These are phyloP conservation scores for Neurospora crassa DNA, from an alignment of 2,329 filamentous ascomycete genomes.

Conservation along the genomic window DNA sequence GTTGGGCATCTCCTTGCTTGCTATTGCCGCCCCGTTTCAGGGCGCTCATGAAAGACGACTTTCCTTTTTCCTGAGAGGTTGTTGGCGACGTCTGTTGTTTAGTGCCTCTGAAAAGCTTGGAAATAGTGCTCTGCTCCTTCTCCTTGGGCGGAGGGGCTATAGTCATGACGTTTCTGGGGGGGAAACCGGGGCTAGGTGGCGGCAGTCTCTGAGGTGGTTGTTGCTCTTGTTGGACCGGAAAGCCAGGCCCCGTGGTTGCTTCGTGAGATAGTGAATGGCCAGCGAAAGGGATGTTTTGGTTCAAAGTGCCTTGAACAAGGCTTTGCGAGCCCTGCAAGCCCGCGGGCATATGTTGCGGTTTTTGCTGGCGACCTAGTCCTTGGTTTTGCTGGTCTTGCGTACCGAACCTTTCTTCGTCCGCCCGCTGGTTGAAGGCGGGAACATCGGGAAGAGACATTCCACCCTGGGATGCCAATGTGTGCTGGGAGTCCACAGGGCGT, in stretches of 20 bases:
- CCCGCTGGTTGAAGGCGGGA: background rate
- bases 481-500: background rate
- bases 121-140: conserved; percentile 20
- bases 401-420: background rate
- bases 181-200: background rate
- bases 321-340: background rate
- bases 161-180: conserved; percentile 6
- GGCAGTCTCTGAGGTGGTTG: background rate
- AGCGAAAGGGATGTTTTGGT: background rate
- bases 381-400: background rate
- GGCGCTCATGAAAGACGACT: conserved; percentile 14
- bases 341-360: background rate
- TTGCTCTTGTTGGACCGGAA: background rate
- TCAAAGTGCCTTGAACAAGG: background rate
- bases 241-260: background rate
- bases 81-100: conserved; percentile 5
- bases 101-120: conserved; percentile 18
- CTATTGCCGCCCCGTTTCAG: conserved; percentile 13
- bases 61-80: conserved; percentile 12
- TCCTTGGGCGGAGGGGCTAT: conserved; percentile 11
- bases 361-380: conserved; percentile 1
- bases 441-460: background rate
- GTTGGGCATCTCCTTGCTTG: conserved; percentile 9
- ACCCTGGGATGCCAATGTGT: background rate
- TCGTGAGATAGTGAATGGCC: background rate